Percentiles rank a stretch among this genome's conserved stretches.
Conservation (phyloP, 805 yeast genomes). For the Cyberlindnera bimundalis region DNA sequence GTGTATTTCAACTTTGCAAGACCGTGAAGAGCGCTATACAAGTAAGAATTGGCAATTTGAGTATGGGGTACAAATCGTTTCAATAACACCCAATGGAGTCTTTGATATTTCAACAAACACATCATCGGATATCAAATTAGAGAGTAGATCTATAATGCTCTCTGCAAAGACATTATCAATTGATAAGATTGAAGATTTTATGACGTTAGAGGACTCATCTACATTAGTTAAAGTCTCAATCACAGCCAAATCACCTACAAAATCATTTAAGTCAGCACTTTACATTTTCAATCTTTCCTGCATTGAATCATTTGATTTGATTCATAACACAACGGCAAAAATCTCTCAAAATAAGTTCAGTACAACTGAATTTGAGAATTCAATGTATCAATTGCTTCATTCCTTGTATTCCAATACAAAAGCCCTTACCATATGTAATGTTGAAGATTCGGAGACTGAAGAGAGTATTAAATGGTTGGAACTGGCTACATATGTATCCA, state of each 20-base stretch:
- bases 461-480: constrained; percentile 20
- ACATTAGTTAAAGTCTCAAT: constrained; percentile 13
- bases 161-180: background rate
- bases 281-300: constrained; percentile 15
- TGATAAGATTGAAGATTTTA: background rate
- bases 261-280: constrained; percentile 11
- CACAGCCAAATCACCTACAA: constrained; percentile 7
- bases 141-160: constrained; percentile 12
- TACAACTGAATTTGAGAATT: constrained; percentile 16
- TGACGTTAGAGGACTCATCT: constrained; percentile 9
- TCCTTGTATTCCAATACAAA: constrained; percentile 33
- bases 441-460: constrained; percentile 22
- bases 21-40: constrained; percentile 10
- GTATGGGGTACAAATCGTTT: constrained; percentile 10
- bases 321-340: constrained; percentile 13
- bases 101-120: constrained; percentile 8
- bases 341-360: constrained; percentile 13
- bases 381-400: constrained; percentile 23
- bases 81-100: constrained; percentile 15
- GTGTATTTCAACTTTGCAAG: constrained; percentile 2
- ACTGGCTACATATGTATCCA: constrained; percentile 11
- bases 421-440: constrained; percentile 32
- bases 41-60: constrained; percentile 16
- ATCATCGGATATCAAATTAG: constrained; percentile 12
- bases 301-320: constrained; percentile 13